Evolutionary conservation across 169 alveolate genomes (phyloP).

Genomic region (Besnoitia besnoiti): DNA sequence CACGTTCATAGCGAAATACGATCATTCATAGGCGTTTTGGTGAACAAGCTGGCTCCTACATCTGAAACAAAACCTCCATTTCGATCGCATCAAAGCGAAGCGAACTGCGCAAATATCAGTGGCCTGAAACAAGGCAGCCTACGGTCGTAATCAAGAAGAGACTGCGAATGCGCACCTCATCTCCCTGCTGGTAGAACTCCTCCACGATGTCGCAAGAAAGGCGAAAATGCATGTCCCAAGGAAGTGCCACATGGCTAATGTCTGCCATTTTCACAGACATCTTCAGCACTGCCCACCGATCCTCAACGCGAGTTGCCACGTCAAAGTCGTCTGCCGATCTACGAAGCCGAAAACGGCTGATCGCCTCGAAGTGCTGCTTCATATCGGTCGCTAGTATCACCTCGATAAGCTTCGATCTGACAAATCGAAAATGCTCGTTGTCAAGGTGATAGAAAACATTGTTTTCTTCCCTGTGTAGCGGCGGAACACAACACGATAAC

Average conservation of each 20-base stretch:
- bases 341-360: slow-evolving; percentile 77
- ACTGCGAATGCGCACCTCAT: slow-evolving; percentile 64
- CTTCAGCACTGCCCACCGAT: slow-evolving; percentile 72
- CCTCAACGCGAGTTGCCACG: not conserved
- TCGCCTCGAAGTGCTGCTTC: slow-evolving; percentile 83
- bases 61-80: no score
- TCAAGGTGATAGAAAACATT: slow-evolving; percentile 4
- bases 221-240: slow-evolving; percentile 76
- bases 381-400: slow-evolving; percentile 85
- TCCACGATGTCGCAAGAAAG: slow-evolving; percentile 80
- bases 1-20: not conserved
- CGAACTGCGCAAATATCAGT: no score
- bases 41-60: no score
- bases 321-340: slow-evolving; percentile 14
- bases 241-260: slow-evolving; percentile 80
- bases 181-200: slow-evolving; percentile 86
- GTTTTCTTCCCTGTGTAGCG: slow-evolving; percentile 11
- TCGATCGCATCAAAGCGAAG: no score
- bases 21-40: no score
- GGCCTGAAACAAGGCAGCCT: no score
- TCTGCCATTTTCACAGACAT: slow-evolving; percentile 84
- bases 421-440: slow-evolving; percentile 57
- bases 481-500: no score
- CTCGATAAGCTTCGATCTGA: slow-evolving; percentile 77
- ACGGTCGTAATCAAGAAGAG: no score